Percentiles rank a stretch among this genome's conserved stretches.
Conservation (phyloP, 2,329 filamentous ascomycete species). For the Monosporascus cannonballus region DNA sequence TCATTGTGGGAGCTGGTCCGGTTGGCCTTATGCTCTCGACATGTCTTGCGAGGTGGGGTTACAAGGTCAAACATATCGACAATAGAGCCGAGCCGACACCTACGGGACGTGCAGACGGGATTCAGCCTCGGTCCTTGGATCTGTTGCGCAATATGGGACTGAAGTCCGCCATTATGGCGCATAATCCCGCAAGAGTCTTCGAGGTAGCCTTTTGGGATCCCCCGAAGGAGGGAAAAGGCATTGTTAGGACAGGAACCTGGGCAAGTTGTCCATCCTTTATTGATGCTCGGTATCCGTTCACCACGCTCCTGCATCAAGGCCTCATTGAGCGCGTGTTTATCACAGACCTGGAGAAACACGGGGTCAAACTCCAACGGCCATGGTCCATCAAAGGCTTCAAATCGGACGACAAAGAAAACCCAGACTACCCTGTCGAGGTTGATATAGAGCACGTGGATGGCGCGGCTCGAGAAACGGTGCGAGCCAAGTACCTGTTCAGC, state of each 20-base stretch:
- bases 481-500: conserved; percentile 65
- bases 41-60: conserved; percentile 85
- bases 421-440: conserved; percentile 75
- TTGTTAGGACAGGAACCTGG: conserved; percentile 67
- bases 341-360: conserved; percentile 56
- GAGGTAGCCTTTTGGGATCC: conserved; percentile 72
- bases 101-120: conserved; percentile 84
- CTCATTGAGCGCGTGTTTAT: conserved; percentile 66
- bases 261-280: conserved; percentile 84
- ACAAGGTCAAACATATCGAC: conserved; percentile 92
- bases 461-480: conserved; percentile 58
- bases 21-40: conserved; percentile 84
- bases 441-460: conserved; percentile 72
- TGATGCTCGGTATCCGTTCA: conserved; percentile 65
- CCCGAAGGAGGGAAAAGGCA: conserved; percentile 46
- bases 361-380: conserved; percentile 54
- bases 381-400: conserved; percentile 59
- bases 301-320: conserved; percentile 65
- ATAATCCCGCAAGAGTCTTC: conserved; percentile 80
- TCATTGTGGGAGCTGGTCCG: conserved; percentile 85
- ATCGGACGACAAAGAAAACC: conserved; percentile 48
- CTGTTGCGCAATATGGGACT: conserved; percentile 84
- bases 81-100: conserved; percentile 78
- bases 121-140: conserved; percentile 84
- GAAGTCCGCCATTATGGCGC: conserved; percentile 80